phyloP scores from a whole-genome alignment of 1,139 yeast genomes.

The Saccharomyces hybrid region DNA sequence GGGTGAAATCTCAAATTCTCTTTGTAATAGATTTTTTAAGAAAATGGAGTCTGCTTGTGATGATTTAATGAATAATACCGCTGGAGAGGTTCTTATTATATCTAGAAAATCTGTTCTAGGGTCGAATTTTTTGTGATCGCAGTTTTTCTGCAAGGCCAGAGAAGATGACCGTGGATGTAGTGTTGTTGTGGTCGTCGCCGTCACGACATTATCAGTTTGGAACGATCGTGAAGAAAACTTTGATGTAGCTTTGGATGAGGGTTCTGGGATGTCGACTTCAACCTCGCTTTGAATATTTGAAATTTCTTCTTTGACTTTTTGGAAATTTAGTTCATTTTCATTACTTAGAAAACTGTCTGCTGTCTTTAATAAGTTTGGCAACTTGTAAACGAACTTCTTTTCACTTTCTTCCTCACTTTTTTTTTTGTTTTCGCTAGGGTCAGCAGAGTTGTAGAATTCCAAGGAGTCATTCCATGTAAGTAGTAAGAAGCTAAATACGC shows the following conservation, averaged over 20 bases:
- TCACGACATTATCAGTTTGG: not conserved
- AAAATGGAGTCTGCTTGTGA: conserved; percentile 39
- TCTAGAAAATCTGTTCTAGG: conserved; percentile 12
- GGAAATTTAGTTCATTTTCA: not conserved
- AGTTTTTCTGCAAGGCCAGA: not conserved
- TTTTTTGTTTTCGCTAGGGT: not conserved
- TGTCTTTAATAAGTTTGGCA: not conserved
- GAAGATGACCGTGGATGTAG: not conserved
- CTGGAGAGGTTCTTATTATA: conserved; percentile 19
- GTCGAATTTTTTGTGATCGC: conserved; percentile 1
- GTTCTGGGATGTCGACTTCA: not conserved
- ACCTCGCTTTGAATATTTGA: conserved; percentile 6
- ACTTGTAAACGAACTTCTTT: not conserved
- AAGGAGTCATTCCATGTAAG: not conserved
- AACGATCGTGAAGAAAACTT: not conserved
- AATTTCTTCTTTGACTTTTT: conserved; percentile 8
- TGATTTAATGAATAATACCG: conserved; percentile 17
- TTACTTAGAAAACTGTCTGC: not conserved
- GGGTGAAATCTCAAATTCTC: conserved; percentile 59
- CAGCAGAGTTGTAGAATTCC: not conserved
- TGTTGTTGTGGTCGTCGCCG: not conserved
- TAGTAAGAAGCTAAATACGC: not conserved
- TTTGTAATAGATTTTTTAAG: conserved; percentile 50
- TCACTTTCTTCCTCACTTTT: not conserved
- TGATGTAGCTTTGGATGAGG: not conserved